Base-by-base conservation (phyloP, 192 early-diverging fungal genomes). In the Lobosporangium transversale region DNA sequence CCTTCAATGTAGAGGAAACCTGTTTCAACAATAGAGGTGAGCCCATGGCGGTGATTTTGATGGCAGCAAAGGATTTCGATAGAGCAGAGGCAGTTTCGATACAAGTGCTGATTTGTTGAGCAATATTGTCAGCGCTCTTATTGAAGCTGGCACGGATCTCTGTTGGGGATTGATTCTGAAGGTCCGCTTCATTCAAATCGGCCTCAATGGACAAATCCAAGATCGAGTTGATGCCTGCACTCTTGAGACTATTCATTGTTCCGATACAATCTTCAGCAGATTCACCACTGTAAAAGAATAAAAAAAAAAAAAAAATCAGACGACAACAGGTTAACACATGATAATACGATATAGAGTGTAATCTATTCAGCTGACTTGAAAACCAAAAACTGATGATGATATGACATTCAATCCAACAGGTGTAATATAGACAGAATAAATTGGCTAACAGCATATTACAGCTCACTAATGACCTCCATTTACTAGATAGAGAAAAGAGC, bases 191-290 rank as follows among this genome's bases (percentile, higher is more conserved):
- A 63, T 68, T 89, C 44, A 95, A 58, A 57, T 98, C 96, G 14
- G 94, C 91, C 79, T 98, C 96, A 21, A 94, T 86, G 10, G 93
- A 92, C 12, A 94, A 81, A 80, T 95, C 94, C 26, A 98, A 86
- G 62, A 97, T 96, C 35, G 89, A 88, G n/a, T 92, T 91, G 68
- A 98, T 88, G 5, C 89, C 86, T 14, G 79, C 58, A 11, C 75
- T 79, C 30, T 78, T 81, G 62, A 95, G 88, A 20, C 58, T 27
- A 14, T 84, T 81, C 94, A 98, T 97, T 24, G 91, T 90, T 29
- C 86, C 86, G n/a, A 91, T 78, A 33, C 95, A 94, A 69, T 96
- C 93, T 35, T 89, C 84, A 47, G 91, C 85, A 12, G 89, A 86
- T 79, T 98, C 95, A 45, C 97, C 97, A 23, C 92, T 93, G 82